These are phyloP conservation scores for Jatropha curcas DNA, from an alignment of 345 rosid species.

Conservation along the genomic window DNA sequence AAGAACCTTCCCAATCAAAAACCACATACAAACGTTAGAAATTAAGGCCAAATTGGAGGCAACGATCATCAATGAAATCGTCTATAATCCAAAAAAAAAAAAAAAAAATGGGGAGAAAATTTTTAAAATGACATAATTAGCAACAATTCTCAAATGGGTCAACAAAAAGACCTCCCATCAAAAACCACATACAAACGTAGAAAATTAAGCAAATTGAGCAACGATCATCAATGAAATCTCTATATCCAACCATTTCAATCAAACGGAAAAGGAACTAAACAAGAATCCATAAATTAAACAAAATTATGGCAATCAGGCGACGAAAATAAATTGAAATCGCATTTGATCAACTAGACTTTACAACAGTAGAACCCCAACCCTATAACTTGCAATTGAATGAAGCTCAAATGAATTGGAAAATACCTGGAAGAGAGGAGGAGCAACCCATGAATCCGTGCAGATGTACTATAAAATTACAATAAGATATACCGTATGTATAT, in stretches of 20 bases:
- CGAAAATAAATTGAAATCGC: not conserved
- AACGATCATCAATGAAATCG: no score
- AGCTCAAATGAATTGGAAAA: not conserved
- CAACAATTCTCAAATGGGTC: conserved; percentile 23
- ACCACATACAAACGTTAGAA: not conserved
- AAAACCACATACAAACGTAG: not conserved
- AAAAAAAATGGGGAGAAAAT: conserved; percentile 13
- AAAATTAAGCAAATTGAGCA: not conserved
- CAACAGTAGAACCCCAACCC: not conserved
- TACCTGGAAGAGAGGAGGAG: conserved; percentile 85
- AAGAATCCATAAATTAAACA: not conserved
- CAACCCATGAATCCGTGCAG: conserved; percentile 62
- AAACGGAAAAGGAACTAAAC: not conserved
- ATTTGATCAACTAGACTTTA: not conserved
- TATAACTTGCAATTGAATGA: not conserved
- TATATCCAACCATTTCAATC: not conserved
- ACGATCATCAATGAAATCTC: not conserved
- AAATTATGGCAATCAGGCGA: not conserved
- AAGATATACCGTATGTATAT: not conserved
- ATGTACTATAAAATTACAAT: not conserved
- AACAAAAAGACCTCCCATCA: conserved; percentile 3
- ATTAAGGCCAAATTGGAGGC: not conserved
- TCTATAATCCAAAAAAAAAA: not conserved
- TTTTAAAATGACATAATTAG: no score
- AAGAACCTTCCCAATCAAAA: no score